Percentiles rank a stretch among this genome's conserved stretches.
These are phyloP conservation scores for Garcia nutans DNA, from an alignment of 345 rosid species.

Conservation along the genomic window DNA sequence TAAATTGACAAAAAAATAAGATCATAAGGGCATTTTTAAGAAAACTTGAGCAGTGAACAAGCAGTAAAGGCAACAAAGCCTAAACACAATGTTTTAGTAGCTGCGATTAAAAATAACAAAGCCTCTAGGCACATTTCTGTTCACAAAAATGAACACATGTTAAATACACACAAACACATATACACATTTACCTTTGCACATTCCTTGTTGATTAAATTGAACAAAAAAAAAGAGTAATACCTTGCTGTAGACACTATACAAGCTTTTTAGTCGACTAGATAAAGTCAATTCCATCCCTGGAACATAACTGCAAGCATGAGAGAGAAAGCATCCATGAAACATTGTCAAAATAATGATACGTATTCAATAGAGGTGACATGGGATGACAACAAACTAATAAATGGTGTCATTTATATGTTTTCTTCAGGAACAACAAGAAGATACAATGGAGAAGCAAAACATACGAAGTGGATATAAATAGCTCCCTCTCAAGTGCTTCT, in stretches of 20 bases:
- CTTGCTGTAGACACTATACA: slow-evolving; percentile 68
- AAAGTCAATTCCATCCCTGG: slow-evolving; percentile 81
- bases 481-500: slow-evolving; percentile 63
- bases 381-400: not conserved
- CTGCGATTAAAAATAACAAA: not conserved
- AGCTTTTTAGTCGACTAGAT: slow-evolving; percentile 66
- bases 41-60: slow-evolving; percentile 2
- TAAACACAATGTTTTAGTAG: not conserved
- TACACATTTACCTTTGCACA: not conserved
- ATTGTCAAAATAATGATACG: not conserved
- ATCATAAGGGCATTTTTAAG: not conserved
- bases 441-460: slow-evolving; percentile 24
- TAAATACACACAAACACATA: not conserved
- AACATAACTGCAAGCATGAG: slow-evolving; percentile 51
- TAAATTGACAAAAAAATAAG: not conserved
- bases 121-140: not conserved
- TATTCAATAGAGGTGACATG: not conserved
- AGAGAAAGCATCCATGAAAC: slow-evolving; percentile 12
- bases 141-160: not conserved
- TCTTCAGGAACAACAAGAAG: slow-evolving; percentile 16
- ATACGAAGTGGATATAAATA: slow-evolving; percentile 66
- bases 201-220: not conserved
- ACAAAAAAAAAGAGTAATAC: slow-evolving; percentile 30
- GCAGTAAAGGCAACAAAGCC: not conserved
- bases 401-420: not conserved